Evolutionary conservation across 2,329 filamentous ascomycete genomes (phyloP), one percentile per base, ranked within the genome.

Genomic region (Elsinoe ampelina): DNA sequence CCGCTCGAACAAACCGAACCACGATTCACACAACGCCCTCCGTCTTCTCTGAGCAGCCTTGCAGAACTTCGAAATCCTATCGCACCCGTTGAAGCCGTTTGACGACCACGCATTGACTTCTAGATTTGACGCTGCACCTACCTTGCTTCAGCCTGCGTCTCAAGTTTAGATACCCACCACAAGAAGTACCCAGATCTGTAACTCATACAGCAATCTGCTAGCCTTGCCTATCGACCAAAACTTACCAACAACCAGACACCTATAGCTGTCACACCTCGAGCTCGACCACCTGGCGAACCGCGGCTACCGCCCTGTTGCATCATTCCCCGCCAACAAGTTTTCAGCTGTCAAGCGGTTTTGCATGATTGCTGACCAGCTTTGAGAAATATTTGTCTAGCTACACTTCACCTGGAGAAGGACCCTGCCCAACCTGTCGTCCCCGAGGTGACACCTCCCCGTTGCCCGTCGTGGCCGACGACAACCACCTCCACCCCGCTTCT

Each of bases 401-500:
- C 26, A 50, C n/a, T n/a, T 50, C 22, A 13, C 17, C 20, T 34
- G 6, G 26, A 34, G 45, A 35, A 52, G 35, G 10, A 20, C 36
- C 34, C 32, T 52, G 48, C 48, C 48, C 48, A 52, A 20, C 15
- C 48, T 52, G 48, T 38, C 32, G 32, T 36, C 34, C 19, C 34
- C 48, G 48, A 52, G 48, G 48, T 52, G 19, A 52, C 60, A 52
- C 54, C 36, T 50, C 60, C 54, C 54, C 55, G 22, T 42, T 60
- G 66, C 66, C 67, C 66, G 65, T 59, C 63, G 65, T 69, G 67
- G 67, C 67, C 42, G 60, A 62, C 61, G 54, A 61, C 54, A 56
- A 61, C 54, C 59, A 55, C 52, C 55, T 59, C 48, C 59, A 58
- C 58, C 58, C 60, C 42, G 58, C 60, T 36, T 57, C 59, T 35